Evolutionary conservation across 352 stramenopile species (phyloP).

Genomic region (Globisporangium barbulae): DNA sequence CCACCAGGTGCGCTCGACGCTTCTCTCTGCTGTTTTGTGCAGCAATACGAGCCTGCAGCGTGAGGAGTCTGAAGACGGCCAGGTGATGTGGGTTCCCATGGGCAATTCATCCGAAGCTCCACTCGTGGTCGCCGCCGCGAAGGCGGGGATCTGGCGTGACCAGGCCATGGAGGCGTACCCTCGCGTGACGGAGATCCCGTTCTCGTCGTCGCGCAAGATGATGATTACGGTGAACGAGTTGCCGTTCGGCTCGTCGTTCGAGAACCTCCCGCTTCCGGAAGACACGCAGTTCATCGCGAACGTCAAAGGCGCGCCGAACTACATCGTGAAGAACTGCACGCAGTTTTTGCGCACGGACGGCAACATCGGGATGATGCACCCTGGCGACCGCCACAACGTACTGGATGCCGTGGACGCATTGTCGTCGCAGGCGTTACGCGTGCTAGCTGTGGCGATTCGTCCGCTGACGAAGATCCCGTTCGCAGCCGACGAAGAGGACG

Average conservation of each 20-base stretch:
- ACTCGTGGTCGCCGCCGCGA: conserved; percentile 59
- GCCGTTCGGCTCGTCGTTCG: conserved; percentile 27
- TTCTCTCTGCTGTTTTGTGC: conserved; percentile 59
- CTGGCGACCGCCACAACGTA: conserved; percentile 31
- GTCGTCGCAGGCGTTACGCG: conserved; percentile 70
- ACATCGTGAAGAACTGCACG: conserved; percentile 56
- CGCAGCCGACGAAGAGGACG: conserved; percentile 42
- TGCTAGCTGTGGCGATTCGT: conserved; percentile 89
- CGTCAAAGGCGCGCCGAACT: conserved; percentile 70
- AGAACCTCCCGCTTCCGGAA: conserved; percentile 34
- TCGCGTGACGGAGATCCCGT: conserved; percentile 87
- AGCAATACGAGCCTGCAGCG: conserved; percentile 69
- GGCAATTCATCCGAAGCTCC: conserved; percentile 71
- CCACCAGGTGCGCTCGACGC: conserved; percentile 37
- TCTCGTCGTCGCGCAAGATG: conserved; percentile 92
- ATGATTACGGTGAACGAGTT: conserved; percentile 86
- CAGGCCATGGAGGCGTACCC: conserved; percentile 45
- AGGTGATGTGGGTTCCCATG: conserved; percentile 46
- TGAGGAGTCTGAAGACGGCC: conserved; percentile 39
- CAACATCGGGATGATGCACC: conserved; percentile 33
- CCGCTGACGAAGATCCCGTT: conserved; percentile 43
- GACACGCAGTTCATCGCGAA: conserved; percentile 48
- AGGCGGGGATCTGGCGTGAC: conserved; percentile 56
- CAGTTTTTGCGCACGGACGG: conserved; percentile 46
- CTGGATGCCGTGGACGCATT: conserved; percentile 54